phyloP scores from a whole-genome alignment of 1,284 basidiomycete genomes.

The Agaricales sp. region DNA sequence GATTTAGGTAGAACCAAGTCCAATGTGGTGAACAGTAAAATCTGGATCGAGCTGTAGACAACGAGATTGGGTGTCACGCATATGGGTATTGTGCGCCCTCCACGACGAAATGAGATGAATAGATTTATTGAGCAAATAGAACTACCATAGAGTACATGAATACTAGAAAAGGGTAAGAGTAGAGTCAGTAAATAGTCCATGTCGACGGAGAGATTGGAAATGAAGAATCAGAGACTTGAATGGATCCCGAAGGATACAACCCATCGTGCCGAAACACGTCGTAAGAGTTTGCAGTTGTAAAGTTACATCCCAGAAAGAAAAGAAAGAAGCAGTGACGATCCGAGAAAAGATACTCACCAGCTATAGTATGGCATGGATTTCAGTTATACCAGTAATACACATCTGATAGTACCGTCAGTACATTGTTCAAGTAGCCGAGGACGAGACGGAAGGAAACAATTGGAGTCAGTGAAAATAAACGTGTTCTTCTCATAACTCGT shows the following conservation, averaged over 20 bases:
- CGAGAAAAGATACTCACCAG: constrained; percentile 13
- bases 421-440: background rate
- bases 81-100: no score
- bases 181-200: background rate
- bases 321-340: background rate
- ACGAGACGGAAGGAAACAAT: constrained; percentile 6
- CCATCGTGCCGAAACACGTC: constrained; percentile 49
- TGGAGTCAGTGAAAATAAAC: constrained; percentile 32
- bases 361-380: background rate
- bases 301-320: constrained; percentile 32
- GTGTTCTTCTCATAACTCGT: constrained; percentile 42
- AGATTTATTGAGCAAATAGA: no score
- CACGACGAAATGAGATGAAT: no score
- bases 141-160: no score
- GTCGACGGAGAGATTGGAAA: background rate
- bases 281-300: constrained; percentile 31
- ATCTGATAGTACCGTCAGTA: background rate
- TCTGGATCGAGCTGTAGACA: no score
- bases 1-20: no score
- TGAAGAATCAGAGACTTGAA: constrained; percentile 61
- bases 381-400: constrained; percentile 1
- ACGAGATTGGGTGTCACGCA: no score
- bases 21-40: no score
- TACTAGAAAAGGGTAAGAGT: no score
- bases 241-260: constrained; percentile 57